These are phyloP conservation scores for Collybia sp. DNA, from an alignment of 768 basidiomycete species.

Conservation along the genomic window DNA sequence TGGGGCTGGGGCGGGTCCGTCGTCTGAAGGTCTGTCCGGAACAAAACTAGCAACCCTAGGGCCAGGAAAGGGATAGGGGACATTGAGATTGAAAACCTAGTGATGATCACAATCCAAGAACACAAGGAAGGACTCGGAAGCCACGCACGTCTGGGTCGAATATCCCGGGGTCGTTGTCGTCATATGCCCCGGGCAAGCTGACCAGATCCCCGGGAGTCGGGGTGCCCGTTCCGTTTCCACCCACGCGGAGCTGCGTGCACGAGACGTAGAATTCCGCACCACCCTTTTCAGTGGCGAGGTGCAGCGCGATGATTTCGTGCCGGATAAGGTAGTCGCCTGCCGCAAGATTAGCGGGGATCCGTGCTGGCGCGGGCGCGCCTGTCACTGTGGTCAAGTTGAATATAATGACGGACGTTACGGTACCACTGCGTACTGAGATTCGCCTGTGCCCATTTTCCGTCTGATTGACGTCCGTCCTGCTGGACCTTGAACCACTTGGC, in stretches of 20 bases:
- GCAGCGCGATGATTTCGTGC: slow-evolving; percentile 78
- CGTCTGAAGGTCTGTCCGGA: no score
- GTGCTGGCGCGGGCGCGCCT: slow-evolving; percentile 34
- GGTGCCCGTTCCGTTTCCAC: slow-evolving; percentile 46
- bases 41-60: slow-evolving; percentile 42
- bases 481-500: slow-evolving; percentile 77
- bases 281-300: slow-evolving; percentile 48
- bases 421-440: slow-evolving; percentile 40
- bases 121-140: slow-evolving; percentile 3
- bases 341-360: slow-evolving; percentile 46
- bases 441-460: slow-evolving; percentile 46
- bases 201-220: slow-evolving; percentile 50
- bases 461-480: slow-evolving; percentile 39
- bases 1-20: no score
- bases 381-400: slow-evolving; percentile 21
- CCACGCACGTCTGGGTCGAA: slow-evolving; percentile 42
- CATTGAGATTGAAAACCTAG: slow-evolving; percentile 25
- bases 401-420: slow-evolving; percentile 1
- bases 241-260: slow-evolving; percentile 55
- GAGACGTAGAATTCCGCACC: slow-evolving; percentile 82
- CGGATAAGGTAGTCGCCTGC: slow-evolving; percentile 74
- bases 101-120: neutral
- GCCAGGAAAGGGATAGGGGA: slow-evolving; percentile 44
- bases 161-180: slow-evolving; percentile 67
- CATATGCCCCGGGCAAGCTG: slow-evolving; percentile 70